These are phyloP conservation scores for Cenchrus americanus DNA, from an alignment of 176 grass and related monocot species.

Conservation along the genomic window DNA sequence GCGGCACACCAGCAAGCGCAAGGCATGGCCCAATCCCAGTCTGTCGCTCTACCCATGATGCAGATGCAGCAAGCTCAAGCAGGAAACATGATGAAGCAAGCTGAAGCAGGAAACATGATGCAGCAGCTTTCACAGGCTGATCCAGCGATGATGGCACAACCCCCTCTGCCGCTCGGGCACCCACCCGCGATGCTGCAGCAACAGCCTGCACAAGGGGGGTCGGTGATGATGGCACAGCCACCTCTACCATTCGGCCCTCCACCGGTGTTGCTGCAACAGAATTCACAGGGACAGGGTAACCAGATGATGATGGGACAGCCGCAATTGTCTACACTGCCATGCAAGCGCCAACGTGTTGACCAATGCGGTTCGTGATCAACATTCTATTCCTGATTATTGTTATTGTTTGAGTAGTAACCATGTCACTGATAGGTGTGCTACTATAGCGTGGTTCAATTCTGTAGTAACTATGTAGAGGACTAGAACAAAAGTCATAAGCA, in stretches of 20 bases:
- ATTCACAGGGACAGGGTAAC: not conserved
- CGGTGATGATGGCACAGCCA: not conserved
- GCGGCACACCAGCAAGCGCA: not conserved
- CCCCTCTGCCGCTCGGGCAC: not conserved
- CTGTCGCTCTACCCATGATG: not conserved
- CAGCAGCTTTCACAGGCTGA: not conserved
- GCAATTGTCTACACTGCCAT: slow-evolving; percentile 37
- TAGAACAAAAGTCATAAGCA: not conserved
- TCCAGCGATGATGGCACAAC: not conserved
- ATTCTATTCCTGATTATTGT: slow-evolving; percentile 10
- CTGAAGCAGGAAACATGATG: slow-evolving; percentile 13
- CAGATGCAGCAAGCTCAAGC: slow-evolving; percentile 15
- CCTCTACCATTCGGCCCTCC: not conserved
- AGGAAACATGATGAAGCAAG: slow-evolving; percentile 2
- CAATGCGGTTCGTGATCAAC: slow-evolving; percentile 54
- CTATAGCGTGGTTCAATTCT: not conserved
- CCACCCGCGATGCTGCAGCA: slow-evolving; percentile 21
- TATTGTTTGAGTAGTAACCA: not conserved
- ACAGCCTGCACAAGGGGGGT: not conserved
- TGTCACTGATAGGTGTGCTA: not conserved
- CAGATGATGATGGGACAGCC: not conserved
- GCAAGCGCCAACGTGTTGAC: slow-evolving; percentile 52
- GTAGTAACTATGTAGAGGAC: not conserved
- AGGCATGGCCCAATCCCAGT: not conserved
- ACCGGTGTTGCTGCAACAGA: slow-evolving; percentile 15